Base-by-base conservation (phyloP, 2,329 filamentous ascomycete species). In the Rhytidhysteron rufulum region DNA sequence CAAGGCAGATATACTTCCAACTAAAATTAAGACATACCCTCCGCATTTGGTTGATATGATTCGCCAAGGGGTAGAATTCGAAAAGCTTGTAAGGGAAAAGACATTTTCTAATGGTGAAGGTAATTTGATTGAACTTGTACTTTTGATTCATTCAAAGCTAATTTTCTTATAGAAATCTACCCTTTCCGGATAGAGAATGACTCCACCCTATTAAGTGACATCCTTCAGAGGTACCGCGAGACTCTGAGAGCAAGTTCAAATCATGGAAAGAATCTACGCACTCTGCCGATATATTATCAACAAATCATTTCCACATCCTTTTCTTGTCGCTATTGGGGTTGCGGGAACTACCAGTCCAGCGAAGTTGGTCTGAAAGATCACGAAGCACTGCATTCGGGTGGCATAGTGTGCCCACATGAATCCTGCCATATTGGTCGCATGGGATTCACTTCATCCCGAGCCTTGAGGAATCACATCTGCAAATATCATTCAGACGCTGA, bases 281-380 rank as follows among this genome's bases (percentile, higher is more conserved):
- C 15, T 8, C 27, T 9, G 11, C 34, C 4, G 9, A 6, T n/a
- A n/a, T n/a, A 8, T 25, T 33, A 7, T 24, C 16, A 39, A 18
- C 17, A 18, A 33, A 10, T 2, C 22, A 21, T 17, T 9, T 24
- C 17, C n/a, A 24, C 4, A 33, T 15, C 11, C 21, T 24, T 33
- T 33, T 39, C 25, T 11, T 39, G 29, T 21, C 29, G 34, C 3
- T 25, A 24, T 25, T 25, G 8, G n/a, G 34, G 34, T 21, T 36
- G 34, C 21, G 19, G 9, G 6, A n/a, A 36, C 22, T 36, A 21
- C 18, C 27, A 24, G 22, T n/a, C 19, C 15, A 36, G 5, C 10
- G 19, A 36, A 8, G 11, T 24, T 10, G n/a, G 15, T 4, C 34
- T 17, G 2, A 8, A 15, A 24, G 16, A 36, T 8, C 34, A 36